phyloP scores from a whole-genome alignment of 2,329 filamentous ascomycete species.

The Fusarium armeniacum region DNA sequence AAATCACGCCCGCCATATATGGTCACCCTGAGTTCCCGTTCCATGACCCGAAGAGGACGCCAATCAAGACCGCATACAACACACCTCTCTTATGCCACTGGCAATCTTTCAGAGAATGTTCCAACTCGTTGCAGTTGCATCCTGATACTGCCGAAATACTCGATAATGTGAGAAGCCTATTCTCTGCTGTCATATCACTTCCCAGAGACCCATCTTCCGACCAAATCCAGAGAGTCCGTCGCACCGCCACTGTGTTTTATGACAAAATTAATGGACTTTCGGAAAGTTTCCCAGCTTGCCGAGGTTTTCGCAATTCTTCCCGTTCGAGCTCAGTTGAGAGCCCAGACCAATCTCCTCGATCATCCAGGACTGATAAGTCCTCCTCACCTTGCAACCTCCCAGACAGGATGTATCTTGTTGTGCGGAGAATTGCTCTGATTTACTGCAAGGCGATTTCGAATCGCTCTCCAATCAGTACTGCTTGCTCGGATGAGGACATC shows the following conservation, averaged over 20 bases:
- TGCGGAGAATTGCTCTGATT: conserved; percentile 62
- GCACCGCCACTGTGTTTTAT: conserved; percentile 58
- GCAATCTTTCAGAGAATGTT: conserved; percentile 59
- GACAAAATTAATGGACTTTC: conserved; percentile 56
- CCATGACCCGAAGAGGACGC: conserved; percentile 55
- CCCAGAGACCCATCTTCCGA: conserved; percentile 53
- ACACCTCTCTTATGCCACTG: conserved; percentile 62
- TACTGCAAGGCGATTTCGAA: conserved; percentile 63
- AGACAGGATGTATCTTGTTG: conserved; percentile 63
- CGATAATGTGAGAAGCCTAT: conserved; percentile 65
- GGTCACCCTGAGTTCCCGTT: conserved; percentile 60
- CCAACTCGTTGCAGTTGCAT: conserved; percentile 61
- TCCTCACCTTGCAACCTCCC: conserved; percentile 45
- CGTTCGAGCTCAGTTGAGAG: conserved; percentile 29
- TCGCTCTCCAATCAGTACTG: conserved; percentile 58
- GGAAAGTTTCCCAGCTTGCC: conserved; percentile 44
- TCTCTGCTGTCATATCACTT: conserved; percentile 60
- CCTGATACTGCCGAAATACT: conserved; percentile 63
- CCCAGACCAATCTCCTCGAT: conserved; percentile 34
- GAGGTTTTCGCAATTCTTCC: conserved; percentile 28
- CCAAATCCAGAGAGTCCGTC: conserved; percentile 57
- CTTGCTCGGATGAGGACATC: conserved; percentile 59
- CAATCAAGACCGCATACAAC: conserved; percentile 62
- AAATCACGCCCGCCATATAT: conserved; percentile 60
- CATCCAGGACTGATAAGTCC: conserved; percentile 35